Conservation (phyloP, 2,329 filamentous ascomycete genomes). For the Trichoderma endophyticum region DNA sequence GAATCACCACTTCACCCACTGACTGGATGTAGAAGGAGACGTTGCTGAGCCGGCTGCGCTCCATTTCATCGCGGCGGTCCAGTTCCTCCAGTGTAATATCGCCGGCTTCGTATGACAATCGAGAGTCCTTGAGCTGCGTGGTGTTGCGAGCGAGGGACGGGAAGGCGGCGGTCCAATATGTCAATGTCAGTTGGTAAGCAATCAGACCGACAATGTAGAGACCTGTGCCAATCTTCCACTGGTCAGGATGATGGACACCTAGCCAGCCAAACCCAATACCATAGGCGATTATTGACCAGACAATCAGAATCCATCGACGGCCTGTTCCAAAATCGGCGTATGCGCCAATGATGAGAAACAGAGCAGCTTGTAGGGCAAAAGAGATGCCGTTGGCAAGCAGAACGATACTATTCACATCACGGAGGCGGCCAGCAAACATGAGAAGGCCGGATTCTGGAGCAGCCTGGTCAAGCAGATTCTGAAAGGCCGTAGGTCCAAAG, state of each 20-base stretch:
- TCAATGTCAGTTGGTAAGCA: constrained; percentile 63
- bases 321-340: constrained; percentile 64
- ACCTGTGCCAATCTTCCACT: constrained; percentile 59
- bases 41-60: constrained; percentile 62
- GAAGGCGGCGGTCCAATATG: constrained; percentile 65
- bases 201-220: constrained; percentile 66
- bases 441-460: constrained; percentile 54
- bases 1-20: constrained; percentile 57
- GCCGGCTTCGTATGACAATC: constrained; percentile 35
- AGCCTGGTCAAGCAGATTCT: constrained; percentile 20
- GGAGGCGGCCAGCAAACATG: constrained; percentile 51
- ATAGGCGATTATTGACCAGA: constrained; percentile 58
- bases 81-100: constrained; percentile 58
- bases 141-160: constrained; percentile 39
- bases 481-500: constrained; percentile 22
- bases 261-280: constrained; percentile 66
- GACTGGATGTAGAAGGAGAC: constrained; percentile 63
- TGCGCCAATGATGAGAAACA: constrained; percentile 51
- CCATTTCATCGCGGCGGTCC: constrained; percentile 58
- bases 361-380: constrained; percentile 62
- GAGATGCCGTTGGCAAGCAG: constrained; percentile 63
- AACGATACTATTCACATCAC: constrained; percentile 64
- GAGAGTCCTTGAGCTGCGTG: constrained; percentile 33
- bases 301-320: constrained; percentile 56
- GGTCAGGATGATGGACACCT: constrained; percentile 56